A percentile compares a stretch with the other conserved stretches of the same genome.
phyloP scores from a whole-genome alignment of 345 rosid species.

The Salix exigua region DNA sequence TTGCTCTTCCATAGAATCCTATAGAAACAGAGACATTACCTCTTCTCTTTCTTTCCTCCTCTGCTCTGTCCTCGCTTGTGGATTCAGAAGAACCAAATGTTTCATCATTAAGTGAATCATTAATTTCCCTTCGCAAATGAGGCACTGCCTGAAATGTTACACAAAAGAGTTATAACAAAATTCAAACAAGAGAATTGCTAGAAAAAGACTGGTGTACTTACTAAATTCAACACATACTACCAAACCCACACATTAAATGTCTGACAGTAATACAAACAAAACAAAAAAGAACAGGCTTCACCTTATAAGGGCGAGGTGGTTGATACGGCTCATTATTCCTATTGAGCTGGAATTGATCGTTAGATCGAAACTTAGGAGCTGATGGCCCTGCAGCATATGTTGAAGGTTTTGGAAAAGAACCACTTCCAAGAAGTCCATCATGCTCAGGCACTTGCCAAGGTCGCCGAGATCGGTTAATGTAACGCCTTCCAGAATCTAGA shows the following conservation, averaged over 20 bases:
- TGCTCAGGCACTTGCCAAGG: constrained; percentile 85
- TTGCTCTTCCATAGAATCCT: constrained; percentile 1
- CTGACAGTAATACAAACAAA: neutral
- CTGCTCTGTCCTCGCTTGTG: constrained; percentile 80
- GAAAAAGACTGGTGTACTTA: neutral
- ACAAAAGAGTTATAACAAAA: neutral
- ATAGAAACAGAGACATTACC: constrained; percentile 41
- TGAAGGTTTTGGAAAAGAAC: constrained; percentile 81
- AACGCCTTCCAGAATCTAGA: constrained; percentile 65
- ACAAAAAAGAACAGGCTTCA: constrained; percentile 22
- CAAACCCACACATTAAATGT: constrained; percentile 5
- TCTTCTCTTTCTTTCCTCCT: constrained; percentile 95
- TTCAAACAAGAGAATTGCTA: neutral
- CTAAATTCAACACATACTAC: neutral
- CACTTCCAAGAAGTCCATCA: constrained; percentile 98
- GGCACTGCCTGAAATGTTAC: constrained; percentile 62
- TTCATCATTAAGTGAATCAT: constrained; percentile 79
- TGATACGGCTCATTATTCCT: constrained; percentile 83
- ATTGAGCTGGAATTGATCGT: constrained; percentile 58
- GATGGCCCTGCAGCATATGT: constrained; percentile 59
- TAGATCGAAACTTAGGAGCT: constrained; percentile 55
- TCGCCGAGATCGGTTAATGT: constrained; percentile 66
- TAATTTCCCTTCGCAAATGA: constrained; percentile 56
- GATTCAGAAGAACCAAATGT: constrained; percentile 87
- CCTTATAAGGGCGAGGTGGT: constrained; percentile 97